phyloP scores from a whole-genome alignment of 2,329 filamentous ascomycete species.

The Calycina herbarum region DNA sequence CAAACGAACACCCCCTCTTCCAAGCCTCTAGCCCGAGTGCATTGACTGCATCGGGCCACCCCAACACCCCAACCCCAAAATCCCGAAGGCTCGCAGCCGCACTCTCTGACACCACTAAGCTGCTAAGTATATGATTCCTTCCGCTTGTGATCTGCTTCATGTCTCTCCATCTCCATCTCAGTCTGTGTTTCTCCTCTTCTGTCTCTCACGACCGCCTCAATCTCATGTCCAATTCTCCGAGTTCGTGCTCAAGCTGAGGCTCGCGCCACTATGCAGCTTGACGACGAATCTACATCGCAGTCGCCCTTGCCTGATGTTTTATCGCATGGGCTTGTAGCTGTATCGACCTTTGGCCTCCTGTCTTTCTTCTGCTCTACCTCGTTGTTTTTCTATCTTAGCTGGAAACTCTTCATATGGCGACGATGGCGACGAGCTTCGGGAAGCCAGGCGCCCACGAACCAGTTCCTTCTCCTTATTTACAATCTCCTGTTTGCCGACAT shows the following conservation, averaged over 20 bases:
- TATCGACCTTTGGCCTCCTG: conserved; percentile 47
- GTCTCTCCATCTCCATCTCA: not conserved
- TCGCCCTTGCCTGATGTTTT: conserved; percentile 33
- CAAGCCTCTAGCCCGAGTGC: not conserved
- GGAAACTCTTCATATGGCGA: conserved; percentile 36
- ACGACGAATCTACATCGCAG: conserved; percentile 26
- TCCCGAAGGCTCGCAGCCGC: conserved; percentile 3
- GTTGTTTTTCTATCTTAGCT: conserved; percentile 46
- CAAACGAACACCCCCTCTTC: not conserved
- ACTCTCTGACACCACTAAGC: not conserved
- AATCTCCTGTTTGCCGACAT: conserved; percentile 69
- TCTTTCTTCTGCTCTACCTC: conserved; percentile 47
- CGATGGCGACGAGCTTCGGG: conserved; percentile 22
- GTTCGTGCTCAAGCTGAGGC: not conserved
- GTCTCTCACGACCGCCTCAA: not conserved
- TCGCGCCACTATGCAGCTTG: conserved; percentile 25
- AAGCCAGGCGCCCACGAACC: conserved; percentile 49
- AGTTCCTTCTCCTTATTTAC: conserved; percentile 68
- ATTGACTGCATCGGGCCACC: not conserved
- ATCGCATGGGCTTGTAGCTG: conserved; percentile 44
- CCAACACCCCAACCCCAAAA: not conserved
- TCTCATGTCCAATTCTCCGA: not conserved
- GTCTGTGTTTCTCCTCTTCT: not conserved
- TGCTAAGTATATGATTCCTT: conserved; percentile 1
- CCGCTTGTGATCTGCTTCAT: not conserved